Evolutionary conservation across 179 eudicot genomes (phyloP), one percentile per base, ranked within the genome.

Genomic region (Spergularia azorica): DNA sequence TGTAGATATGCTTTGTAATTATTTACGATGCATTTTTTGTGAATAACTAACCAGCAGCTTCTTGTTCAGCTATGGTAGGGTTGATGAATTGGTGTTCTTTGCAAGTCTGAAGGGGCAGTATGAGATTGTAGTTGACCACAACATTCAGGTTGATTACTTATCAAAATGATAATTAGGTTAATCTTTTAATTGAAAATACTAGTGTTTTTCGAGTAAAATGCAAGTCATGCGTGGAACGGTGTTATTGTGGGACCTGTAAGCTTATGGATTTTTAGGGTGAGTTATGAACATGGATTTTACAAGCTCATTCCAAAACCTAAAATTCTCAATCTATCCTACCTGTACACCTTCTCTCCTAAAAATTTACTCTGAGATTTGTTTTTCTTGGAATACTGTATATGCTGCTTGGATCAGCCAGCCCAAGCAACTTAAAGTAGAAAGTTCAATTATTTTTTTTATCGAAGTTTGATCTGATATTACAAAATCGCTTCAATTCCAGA

Each of bases 101-200:
- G 99, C 99, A 78, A 88, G 88, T 82, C 82, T 95, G 74, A 95
- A 90, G 92, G 94, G 93, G 82, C 94, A 95, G 67, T 83, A 91
- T 82, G 97, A 93, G 79, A 89, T 93, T 78, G 97, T 95, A 63
- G 82, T 89, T 80, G 97, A 91, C 84, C 93, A 95, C 81, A 93
- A 91, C 77, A 95, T 93, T 82, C 97, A 95, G 99, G 99, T 95
- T 71, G 6, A n/a, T 36, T 55, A 32, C 48, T 32, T 56, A 21
- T 36, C 14, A 38, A 21, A 55, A 26, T 2, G 14, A 16, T 10
- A 6, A 36, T 71, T 71, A 32, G 17, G 50, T 70, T 70, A 52
- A 71, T 9, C 21, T 6, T 32, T 55, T 32, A 2, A 32, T 55
- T 71, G 63, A 26, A 56, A 71, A 54, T 5, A 71, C 63, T 8